Conservation (phyloP, 208 protist genomes). For the Leishmania arabica region DNA sequence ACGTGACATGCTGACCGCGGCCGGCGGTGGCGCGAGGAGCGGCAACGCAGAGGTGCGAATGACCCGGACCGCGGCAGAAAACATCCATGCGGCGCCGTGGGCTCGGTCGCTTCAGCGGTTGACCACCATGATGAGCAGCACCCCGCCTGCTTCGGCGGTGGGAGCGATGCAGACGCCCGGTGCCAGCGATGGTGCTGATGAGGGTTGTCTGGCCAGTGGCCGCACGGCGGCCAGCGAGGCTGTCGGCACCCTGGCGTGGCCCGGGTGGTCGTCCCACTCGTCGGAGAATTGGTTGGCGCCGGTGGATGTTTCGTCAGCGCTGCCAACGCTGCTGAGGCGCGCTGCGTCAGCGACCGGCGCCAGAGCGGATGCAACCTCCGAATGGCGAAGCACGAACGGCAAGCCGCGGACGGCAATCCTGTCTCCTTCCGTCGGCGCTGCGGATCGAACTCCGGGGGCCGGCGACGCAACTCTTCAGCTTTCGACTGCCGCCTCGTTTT, state of each 20-base stretch:
- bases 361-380: neutral
- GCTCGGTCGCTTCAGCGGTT: conserved; percentile 2
- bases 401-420: neutral
- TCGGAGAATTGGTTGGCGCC: conserved; percentile 26
- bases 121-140: conserved; percentile 11
- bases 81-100: conserved; percentile 3
- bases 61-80: neutral
- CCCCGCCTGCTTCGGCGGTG: neutral
- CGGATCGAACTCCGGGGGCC: neutral
- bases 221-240: neutral
- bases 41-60: neutral
- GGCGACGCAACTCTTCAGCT: neutral
- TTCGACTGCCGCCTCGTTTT: neutral
- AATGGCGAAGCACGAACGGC: neutral
- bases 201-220: neutral
- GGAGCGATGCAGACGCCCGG: neutral
- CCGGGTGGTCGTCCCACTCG: conserved; percentile 17
- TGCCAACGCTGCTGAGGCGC: conserved; percentile 21
- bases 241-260: conserved; percentile 2
- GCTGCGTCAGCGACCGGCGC: neutral
- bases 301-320: conserved; percentile 20
- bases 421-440: neutral
- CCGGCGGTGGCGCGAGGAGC: neutral
- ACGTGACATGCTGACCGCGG: neutral
- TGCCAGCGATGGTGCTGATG: neutral